These are phyloP conservation scores for Endoconidiophora polonica DNA, from an alignment of 2,329 filamentous ascomycete genomes.

Conservation along the genomic window DNA sequence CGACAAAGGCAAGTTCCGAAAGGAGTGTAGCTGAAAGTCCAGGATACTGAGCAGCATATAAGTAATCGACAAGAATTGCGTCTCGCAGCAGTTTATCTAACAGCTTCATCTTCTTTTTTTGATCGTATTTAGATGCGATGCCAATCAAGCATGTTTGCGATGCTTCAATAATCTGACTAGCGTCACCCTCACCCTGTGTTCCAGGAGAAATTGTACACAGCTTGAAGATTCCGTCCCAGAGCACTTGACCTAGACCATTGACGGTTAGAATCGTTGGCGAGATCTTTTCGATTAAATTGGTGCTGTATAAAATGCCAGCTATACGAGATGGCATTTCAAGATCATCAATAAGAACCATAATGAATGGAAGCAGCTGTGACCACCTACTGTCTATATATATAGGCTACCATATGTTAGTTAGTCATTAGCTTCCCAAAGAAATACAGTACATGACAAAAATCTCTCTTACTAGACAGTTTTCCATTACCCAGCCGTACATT, in stretches of 20 bases:
- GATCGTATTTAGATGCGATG: conserved; percentile 16
- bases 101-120: conserved; percentile 22
- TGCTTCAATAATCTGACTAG: conserved; percentile 42
- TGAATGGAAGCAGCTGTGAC: conserved; percentile 51
- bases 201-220: conserved; percentile 61
- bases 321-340: conserved; percentile 33
- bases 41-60: conserved; percentile 42
- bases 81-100: conserved; percentile 39
- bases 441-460: background rate
- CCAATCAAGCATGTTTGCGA: conserved; percentile 50
- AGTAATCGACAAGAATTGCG: conserved; percentile 36
- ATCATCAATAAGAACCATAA: conserved; percentile 55
- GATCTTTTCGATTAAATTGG: conserved; percentile 36
- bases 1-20: conserved; percentile 28
- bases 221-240: conserved; percentile 53
- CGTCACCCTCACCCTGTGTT: conserved; percentile 58
- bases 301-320: conserved; percentile 38
- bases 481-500: conserved; percentile 11
- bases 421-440: background rate
- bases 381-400: conserved; percentile 38
- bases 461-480: conserved; percentile 3
- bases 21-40: conserved; percentile 41
- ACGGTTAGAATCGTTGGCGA: conserved; percentile 35
- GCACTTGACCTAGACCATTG: conserved; percentile 50
- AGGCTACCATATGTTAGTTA: conserved; percentile 18